phyloP scores from a whole-genome alignment of 108 stramenopile species.

The Cyclotella atomus region DNA sequence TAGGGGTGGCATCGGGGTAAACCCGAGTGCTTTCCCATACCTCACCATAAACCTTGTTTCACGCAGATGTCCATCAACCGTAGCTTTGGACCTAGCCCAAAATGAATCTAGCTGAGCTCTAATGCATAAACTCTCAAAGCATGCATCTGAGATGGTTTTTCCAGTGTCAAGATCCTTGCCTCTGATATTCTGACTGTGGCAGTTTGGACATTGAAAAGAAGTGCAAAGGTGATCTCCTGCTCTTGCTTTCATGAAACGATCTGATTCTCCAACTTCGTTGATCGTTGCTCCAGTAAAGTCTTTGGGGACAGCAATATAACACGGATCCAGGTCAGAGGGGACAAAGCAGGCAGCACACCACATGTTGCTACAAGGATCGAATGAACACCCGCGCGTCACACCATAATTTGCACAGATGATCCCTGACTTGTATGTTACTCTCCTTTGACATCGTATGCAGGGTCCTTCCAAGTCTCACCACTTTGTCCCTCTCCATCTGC shows the following conservation, averaged over 20 bases:
- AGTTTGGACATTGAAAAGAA: slow-evolving; percentile 9
- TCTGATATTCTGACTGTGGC: neutral
- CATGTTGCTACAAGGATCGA: neutral
- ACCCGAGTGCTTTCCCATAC: slow-evolving; percentile 9
- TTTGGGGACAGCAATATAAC: slow-evolving; percentile 48
- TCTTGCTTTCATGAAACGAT: neutral
- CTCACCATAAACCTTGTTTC: neutral
- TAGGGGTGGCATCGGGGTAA: neutral
- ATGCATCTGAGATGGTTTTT: neutral
- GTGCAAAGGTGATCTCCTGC: slow-evolving; percentile 2
- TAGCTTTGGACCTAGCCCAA: neutral
- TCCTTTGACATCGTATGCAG: neutral
- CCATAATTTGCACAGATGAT: slow-evolving; percentile 2
- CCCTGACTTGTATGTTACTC: neutral
- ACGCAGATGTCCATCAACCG: slow-evolving; percentile 3
- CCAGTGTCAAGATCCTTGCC: neutral
- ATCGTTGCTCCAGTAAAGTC: slow-evolving; percentile 4
- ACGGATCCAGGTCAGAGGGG: slow-evolving; percentile 60
- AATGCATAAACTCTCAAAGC: slow-evolving; percentile 3
- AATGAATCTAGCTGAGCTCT: slow-evolving; percentile 8
- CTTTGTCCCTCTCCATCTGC: neutral
- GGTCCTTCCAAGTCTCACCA: slow-evolving; percentile 6
- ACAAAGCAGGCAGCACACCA: slow-evolving; percentile 23
- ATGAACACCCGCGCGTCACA: neutral
- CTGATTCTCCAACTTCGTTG: neutral